These are phyloP conservation scores for Linum lewisii DNA, from an alignment of 345 rosid species.

Conservation along the genomic window DNA sequence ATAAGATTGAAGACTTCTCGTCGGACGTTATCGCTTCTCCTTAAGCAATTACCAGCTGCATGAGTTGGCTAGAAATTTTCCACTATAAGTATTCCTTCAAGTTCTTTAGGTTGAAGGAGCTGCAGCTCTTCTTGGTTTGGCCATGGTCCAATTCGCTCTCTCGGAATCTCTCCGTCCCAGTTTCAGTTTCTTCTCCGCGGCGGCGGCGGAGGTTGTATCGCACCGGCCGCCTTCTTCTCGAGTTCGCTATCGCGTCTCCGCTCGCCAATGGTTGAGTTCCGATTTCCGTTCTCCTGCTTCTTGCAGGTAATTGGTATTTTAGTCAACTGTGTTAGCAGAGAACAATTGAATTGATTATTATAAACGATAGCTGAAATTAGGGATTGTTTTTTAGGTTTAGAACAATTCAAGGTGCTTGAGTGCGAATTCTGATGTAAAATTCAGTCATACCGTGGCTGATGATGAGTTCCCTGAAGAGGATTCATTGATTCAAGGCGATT, in stretches of 20 bases:
- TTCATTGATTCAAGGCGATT: conserved; percentile 26
- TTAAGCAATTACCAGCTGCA: conserved; percentile 28
- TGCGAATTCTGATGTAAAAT: conserved; percentile 44
- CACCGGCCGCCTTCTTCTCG: conserved; percentile 29
- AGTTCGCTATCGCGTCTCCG: conserved; percentile 50
- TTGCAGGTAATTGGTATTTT: conserved; percentile 24
- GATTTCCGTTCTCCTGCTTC: conserved; percentile 9
- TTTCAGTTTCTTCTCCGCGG: conserved; percentile 13
- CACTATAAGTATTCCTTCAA: conserved; percentile 24
- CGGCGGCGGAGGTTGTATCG: conserved; percentile 25
- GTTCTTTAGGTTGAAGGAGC: conserved; percentile 17
- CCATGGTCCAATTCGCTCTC: conserved; percentile 28
- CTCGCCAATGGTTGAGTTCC: conserved; percentile 53
- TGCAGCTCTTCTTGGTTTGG: conserved; percentile 15
- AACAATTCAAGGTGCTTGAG: conserved; percentile 51
- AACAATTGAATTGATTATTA: background rate
- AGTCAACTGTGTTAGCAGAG: background rate
- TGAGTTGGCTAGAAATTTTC: conserved; percentile 34
- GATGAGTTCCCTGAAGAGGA: conserved; percentile 37
- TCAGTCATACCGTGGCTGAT: conserved; percentile 34
- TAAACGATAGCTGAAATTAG: background rate
- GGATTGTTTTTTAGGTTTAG: conserved; percentile 28
- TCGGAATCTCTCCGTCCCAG: conserved; percentile 28
- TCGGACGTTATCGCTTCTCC: background rate
- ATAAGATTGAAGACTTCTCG: background rate